A percentile compares a stretch with the other conserved stretches of the same genome.
phyloP scores from a whole-genome alignment of 352 stramenopile genomes.

The Globisporangium parvum region DNA sequence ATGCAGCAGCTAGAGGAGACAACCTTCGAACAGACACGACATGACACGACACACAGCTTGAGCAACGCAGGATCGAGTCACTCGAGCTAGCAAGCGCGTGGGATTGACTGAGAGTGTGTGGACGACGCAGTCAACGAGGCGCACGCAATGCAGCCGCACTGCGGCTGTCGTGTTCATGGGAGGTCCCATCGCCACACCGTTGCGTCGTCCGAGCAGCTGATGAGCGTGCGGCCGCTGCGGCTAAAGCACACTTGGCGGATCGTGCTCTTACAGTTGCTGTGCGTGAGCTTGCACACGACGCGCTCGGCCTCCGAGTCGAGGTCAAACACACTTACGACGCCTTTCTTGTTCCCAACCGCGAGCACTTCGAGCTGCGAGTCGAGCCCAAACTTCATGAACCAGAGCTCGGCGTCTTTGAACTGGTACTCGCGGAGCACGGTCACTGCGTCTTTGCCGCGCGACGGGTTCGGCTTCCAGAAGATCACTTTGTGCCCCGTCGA shows the following conservation, averaged over 20 bases:
- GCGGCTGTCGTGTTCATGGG: conserved; percentile 18
- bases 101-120: no score
- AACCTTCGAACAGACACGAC: no score
- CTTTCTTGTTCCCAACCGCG: conserved; percentile 80
- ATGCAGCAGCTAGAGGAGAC: no score
- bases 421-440: conserved; percentile 80
- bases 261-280: conserved; percentile 72
- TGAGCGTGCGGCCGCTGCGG: conserved; percentile 57
- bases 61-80: no score
- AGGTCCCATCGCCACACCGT: conserved; percentile 76
- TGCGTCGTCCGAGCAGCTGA: conserved; percentile 69
- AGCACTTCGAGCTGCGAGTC: conserved; percentile 71
- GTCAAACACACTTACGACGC: conserved; percentile 73
- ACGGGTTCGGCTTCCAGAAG: conserved; percentile 90
- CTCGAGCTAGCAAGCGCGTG: no score
- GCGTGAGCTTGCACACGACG: conserved; percentile 61
- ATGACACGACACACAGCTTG: no score
- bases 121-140: no score
- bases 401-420: conserved; percentile 78
- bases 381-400: conserved; percentile 85
- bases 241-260: conserved; percentile 78
- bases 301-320: conserved; percentile 66
- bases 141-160: background rate
- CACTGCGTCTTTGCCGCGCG: conserved; percentile 69
- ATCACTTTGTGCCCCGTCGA: conserved; percentile 86